Evolutionary conservation across 768 basidiomycete species (phyloP), one percentile per base, ranked within the genome.

Genomic region (Asterophora lycoperdoides): DNA sequence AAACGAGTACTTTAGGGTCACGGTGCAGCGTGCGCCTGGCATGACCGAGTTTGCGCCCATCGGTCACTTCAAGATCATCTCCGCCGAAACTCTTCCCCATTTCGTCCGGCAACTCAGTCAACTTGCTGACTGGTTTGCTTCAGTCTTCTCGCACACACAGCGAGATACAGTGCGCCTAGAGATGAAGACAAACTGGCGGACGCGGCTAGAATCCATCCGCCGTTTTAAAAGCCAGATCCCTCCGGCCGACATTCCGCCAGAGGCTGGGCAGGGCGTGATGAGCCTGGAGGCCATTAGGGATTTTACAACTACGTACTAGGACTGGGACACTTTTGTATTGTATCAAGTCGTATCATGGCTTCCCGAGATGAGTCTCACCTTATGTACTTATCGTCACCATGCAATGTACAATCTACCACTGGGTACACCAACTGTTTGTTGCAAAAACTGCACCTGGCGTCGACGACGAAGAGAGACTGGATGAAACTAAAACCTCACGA

Each of bases 41-140:
- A 96, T 98, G 87, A 85, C 91, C 9, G 93, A 96, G 60, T 96
- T 97, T 67, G 80, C 86, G 0, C 94, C 96, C 0, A 75, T 97
- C 23, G 94, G 94, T 9, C 81, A 85, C 58, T 95, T 93, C 76
- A 97, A 97, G 73, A 77, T 98, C 48, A 89, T 98, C 44, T 94
- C 91, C 1, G 88, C 91, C 7, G 81, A 85, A 52, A 86, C 84
- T 52, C 74, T 99, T 6, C 90, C 96, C 4, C 68, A 86, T n/a
- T 75, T 95, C 42, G 83, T 96, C 28, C 79, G 95, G 39, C 93
- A 96, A 60, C 78, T 98, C 40, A 86, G 89, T 55, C 71, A 95
- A 20, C 71, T 93, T 45, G 82, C 89, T 2, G 92, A 95, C 69
- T 89, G 93, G 81, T 93, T 95, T 62, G 86, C 91, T 2, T 82